These are phyloP conservation scores for Cucumis variabilis DNA, from an alignment of 331 rosid genomes.

Conservation along the genomic window DNA sequence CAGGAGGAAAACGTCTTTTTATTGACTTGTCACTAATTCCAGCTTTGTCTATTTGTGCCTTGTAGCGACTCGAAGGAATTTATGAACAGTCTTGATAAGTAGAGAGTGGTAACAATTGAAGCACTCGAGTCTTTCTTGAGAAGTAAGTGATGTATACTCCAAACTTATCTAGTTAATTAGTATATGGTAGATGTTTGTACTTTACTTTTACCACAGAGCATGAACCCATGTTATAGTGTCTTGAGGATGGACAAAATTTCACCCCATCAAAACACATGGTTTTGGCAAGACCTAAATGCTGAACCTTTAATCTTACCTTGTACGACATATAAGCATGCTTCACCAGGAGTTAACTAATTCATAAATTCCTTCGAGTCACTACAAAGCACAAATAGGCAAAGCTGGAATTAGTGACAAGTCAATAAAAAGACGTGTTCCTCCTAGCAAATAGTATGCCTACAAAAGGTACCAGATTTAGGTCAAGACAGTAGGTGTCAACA, in stretches of 20 bases:
- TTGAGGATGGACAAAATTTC: constrained; percentile 75
- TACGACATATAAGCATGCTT: constrained; percentile 97
- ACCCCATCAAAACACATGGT: constrained; percentile 94
- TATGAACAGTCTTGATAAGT: constrained; percentile 76
- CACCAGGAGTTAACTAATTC: constrained; percentile 85
- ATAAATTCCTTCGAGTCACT: constrained; percentile 91
- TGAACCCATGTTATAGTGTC: constrained; percentile 84
- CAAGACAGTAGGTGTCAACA: constrained; percentile 9
- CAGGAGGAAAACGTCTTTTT: neutral
- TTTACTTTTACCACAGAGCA: neutral
- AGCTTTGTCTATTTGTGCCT: constrained; percentile 32
- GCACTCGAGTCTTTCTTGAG: constrained; percentile 85
- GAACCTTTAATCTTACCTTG: constrained; percentile 76
- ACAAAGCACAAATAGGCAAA: constrained; percentile 40
- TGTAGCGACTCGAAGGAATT: constrained; percentile 90
- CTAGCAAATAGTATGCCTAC: neutral
- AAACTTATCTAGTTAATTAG: neutral
- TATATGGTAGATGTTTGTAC: neutral
- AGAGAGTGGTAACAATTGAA: constrained; percentile 83
- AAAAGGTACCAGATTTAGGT: neutral
- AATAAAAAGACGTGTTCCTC: neutral
- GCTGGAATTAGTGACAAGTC: neutral
- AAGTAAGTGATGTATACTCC: constrained; percentile 55
- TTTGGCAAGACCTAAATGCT: constrained; percentile 87
- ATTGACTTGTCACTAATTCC: neutral